phyloP scores from a whole-genome alignment of 352 stramenopile genomes.

The Thraustotheca clavata region DNA sequence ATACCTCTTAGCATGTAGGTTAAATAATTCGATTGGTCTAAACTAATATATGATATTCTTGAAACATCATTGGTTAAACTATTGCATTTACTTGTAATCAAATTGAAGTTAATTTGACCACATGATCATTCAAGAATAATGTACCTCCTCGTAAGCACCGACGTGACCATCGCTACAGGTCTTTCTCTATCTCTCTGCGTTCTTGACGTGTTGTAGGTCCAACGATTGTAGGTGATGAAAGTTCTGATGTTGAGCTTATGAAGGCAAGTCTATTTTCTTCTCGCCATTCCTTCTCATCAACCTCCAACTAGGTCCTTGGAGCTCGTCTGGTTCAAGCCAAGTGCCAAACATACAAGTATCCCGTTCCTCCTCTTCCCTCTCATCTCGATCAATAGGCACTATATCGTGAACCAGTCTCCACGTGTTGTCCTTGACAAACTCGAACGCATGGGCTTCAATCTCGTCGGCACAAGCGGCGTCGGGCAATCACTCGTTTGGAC shows the following conservation, averaged over 20 bases:
- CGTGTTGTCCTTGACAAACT: conserved; percentile 10
- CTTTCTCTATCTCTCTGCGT: not conserved
- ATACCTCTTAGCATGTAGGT: too few relatives aligned
- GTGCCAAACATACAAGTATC: conserved; percentile 17
- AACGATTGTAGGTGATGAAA: conserved; percentile 6
- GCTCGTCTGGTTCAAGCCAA: conserved; percentile 9
- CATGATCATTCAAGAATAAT: too few relatives aligned
- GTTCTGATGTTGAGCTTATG: conserved; percentile 9
- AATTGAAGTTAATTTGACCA: too few relatives aligned
- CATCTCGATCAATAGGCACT: not conserved
- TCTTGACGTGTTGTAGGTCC: not conserved
- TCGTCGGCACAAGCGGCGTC: conserved; percentile 12
- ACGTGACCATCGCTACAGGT: not conserved
- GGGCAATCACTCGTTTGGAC: conserved; percentile 8
- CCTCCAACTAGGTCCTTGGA: not conserved
- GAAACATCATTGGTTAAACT: too few relatives aligned
- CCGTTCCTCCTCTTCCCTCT: too few relatives aligned
- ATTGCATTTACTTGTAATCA: too few relatives aligned
- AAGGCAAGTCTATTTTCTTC: not conserved
- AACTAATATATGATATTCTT: too few relatives aligned
- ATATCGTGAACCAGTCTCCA: not conserved
- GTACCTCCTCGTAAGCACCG: conserved; percentile 1
- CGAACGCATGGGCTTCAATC: not conserved
- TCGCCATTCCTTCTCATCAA: not conserved
- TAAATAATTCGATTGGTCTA: too few relatives aligned